Base-by-base conservation (phyloP, 371 early-diverging fungal genomes). In the Lichtheimia hyalospora region DNA sequence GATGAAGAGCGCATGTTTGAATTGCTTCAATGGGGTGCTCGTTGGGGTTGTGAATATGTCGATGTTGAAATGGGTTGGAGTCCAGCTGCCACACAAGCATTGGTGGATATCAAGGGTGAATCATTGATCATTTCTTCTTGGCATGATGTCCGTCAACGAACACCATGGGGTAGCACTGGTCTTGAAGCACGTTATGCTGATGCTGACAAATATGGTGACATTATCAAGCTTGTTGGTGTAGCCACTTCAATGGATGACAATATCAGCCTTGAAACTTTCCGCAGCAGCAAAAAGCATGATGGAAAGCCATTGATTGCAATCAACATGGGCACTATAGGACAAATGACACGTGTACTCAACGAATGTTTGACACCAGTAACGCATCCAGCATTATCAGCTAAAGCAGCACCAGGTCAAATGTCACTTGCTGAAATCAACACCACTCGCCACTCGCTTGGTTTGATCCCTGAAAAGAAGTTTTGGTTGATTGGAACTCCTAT, bases 331-430 rank as follows among this genome's bases (percentile, higher is more conserved):
- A 75, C 84, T 15, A 60, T 74, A 6, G 98, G 97, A 10, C 96
- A 93, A 73, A 72, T 93, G 48, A 92, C 96, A 3, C 90, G 97
- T 48, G 89, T 92, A 1, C 70, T 94, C 48, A 96, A 96, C 73
- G 81, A 83, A 13, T 87, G 84, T 61, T 63, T 96, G 56, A 96
- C 98, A 2, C 98, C 98, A 2, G 94, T 96, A 18, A 97, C 96
- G 0, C 98, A 98, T 68, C 81, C 89, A 27, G 67, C 78, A 18
- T 69, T 97, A 40, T 87, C 94, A 3, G 70, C 76, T 3, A 84
- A 86, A 43, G 97, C 98, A 2, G 98, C 98, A 1, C 96, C 97
- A 10, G 98, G 98, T 27, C 97, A 98, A 74, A 82, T 98, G 21
- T 85, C 92, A n/a, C 79, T 95, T 3, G 71, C 71, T 18, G 88